Evolutionary conservation across 2,329 filamentous ascomycete species (phyloP).

Genomic region (Ophiostoma australiae): DNA sequence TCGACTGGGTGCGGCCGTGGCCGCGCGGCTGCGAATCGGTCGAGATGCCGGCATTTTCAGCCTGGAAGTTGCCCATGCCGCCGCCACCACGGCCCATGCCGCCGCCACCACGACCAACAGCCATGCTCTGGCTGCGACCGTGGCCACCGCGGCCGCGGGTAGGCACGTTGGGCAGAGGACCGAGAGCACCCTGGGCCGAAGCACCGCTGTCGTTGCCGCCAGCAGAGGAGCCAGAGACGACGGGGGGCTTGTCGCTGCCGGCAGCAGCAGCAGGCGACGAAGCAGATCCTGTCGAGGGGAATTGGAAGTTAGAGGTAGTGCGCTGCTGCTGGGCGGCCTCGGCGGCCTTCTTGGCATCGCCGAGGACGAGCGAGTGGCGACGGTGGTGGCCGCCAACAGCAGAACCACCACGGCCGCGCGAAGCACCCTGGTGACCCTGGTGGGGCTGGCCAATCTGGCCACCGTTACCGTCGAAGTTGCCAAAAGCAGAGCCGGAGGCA

Average conservation of each 20-base stretch:
- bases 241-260: constrained; percentile 46
- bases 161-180: constrained; percentile 30
- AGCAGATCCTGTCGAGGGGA: constrained; percentile 69
- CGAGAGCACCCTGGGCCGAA: constrained; percentile 22
- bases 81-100: constrained; percentile 64
- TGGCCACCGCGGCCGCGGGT: constrained; percentile 55
- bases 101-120: constrained; percentile 63
- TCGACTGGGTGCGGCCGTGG: constrained; percentile 75
- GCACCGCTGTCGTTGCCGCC: constrained; percentile 20
- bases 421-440: constrained; percentile 47
- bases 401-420: constrained; percentile 55
- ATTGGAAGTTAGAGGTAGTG: constrained; percentile 90
- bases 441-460: constrained; percentile 2
- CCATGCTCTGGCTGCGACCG: constrained; percentile 87
- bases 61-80: constrained; percentile 50
- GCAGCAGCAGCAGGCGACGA: constrained; percentile 43
- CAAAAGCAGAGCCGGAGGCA: constrained; percentile 71
- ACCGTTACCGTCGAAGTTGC: constrained; percentile 58
- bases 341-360: constrained; percentile 95
- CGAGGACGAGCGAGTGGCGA: constrained; percentile 87
- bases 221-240: constrained; percentile 38
- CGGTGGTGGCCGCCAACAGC: constrained; percentile 78
- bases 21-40: constrained; percentile 70
- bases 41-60: constrained; percentile 39
- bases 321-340: constrained; percentile 95